These are phyloP conservation scores for Ascochyta viciae-villosae DNA, from an alignment of 2,329 filamentous ascomycete species.

Conservation along the genomic window DNA sequence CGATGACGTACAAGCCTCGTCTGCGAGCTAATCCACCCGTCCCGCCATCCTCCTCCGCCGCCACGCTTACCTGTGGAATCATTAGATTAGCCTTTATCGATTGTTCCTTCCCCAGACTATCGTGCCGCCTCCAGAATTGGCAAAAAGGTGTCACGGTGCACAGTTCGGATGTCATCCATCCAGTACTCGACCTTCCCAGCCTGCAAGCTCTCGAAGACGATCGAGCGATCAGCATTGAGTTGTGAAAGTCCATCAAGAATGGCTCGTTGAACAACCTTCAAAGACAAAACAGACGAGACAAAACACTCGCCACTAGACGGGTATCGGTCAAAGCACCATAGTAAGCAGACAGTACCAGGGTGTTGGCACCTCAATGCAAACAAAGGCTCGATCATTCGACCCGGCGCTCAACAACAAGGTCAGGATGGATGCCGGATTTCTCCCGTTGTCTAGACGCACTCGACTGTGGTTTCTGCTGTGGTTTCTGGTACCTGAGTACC, in stretches of 20 bases:
- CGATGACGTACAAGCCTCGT: conserved; percentile 14
- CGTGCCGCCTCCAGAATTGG: conserved; percentile 6
- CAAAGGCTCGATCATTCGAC: conserved; percentile 2
- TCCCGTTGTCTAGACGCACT: conserved; percentile 1
- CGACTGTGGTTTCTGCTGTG: neutral
- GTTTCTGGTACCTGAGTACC: neutral
- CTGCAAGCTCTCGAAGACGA: neutral
- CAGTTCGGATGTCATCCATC: neutral
- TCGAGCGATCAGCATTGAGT: neutral
- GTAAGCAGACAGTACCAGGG: neutral
- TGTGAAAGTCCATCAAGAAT: neutral
- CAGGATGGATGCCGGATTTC: neutral
- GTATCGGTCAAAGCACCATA: neutral
- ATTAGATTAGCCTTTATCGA: conserved; percentile 12
- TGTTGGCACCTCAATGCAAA: neutral
- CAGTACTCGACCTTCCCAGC: neutral
- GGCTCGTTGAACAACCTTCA: neutral
- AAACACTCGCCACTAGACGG: neutral
- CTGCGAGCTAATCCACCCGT: conserved; percentile 8
- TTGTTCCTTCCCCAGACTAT: conserved; percentile 9
- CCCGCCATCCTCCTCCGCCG: conserved; percentile 11
- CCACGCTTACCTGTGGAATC: conserved; percentile 6
- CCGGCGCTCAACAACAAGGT: conserved; percentile 7
- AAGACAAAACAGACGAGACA: neutral
- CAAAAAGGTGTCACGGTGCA: conserved; percentile 1